A percentile compares a stretch with the other conserved stretches of the same genome.
Evolutionary conservation across 768 basidiomycete species (phyloP).

Genomic region (Lenzites betulinus): DNA sequence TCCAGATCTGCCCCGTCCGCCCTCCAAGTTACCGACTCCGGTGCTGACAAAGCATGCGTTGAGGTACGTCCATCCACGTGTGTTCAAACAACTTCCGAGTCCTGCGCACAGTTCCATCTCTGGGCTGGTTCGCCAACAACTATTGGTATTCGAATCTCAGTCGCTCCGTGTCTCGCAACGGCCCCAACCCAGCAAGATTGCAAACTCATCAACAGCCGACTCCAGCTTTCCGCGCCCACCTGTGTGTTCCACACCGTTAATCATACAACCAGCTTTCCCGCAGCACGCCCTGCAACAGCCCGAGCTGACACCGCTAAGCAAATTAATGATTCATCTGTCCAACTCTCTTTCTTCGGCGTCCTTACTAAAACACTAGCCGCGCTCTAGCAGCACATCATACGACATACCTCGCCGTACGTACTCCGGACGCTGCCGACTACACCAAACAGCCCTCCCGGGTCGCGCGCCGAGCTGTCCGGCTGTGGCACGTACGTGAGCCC

Average conservation of each 20-base stretch:
- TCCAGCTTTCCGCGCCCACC: too few relatives aligned
- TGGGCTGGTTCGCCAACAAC: too few relatives aligned
- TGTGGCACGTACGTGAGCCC: neutral
- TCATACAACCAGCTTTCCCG: neutral
- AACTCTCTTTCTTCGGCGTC: conserved; percentile 5
- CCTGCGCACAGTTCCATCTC: too few relatives aligned
- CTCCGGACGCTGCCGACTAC: neutral
- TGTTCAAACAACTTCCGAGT: neutral
- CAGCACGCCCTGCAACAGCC: neutral
- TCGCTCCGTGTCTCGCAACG: too few relatives aligned
- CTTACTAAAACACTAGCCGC: neutral
- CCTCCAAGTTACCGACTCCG: neutral
- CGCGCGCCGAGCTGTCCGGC: conserved; percentile 3
- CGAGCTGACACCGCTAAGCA: neutral
- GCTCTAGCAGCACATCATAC: neutral
- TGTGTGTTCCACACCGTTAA: neutral
- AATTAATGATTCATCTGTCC: neutral
- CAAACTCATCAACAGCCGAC: too few relatives aligned
- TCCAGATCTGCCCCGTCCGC: neutral
- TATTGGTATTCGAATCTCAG: too few relatives aligned
- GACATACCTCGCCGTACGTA: neutral
- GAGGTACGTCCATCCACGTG: too few relatives aligned
- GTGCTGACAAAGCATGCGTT: neutral
- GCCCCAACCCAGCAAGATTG: too few relatives aligned
- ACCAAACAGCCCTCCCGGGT: neutral